phyloP scores from a whole-genome alignment of 1,139 yeast species.

The Meyerozyma smithsonii region DNA sequence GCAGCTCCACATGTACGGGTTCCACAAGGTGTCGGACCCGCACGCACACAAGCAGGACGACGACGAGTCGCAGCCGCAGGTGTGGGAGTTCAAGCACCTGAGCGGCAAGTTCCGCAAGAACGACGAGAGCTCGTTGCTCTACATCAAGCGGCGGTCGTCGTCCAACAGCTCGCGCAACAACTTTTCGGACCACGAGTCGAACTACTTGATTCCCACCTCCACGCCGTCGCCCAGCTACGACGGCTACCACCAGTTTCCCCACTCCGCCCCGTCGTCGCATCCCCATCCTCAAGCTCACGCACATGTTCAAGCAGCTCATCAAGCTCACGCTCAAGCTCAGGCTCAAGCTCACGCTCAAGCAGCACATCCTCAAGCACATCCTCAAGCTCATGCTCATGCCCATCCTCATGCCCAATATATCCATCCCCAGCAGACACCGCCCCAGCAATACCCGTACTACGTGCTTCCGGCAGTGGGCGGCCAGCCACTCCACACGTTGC shows the following conservation, averaged over 20 bases:
- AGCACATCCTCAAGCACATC: slow-evolving; percentile 2
- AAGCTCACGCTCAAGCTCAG: slow-evolving; percentile 1
- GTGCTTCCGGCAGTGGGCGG: neutral
- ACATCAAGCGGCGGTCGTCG: slow-evolving; percentile 62
- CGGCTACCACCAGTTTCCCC: slow-evolving; percentile 4
- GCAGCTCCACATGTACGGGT: slow-evolving; percentile 47
- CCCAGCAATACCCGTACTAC: slow-evolving; percentile 4
- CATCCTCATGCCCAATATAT: no score
- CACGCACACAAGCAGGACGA: slow-evolving; percentile 13
- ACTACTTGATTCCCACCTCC: slow-evolving; percentile 8
- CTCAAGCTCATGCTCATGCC: slow-evolving; percentile 3
- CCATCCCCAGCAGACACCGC: no score
- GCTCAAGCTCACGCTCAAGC: slow-evolving; percentile 4
- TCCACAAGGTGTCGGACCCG: slow-evolving; percentile 50
- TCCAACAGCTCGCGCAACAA: slow-evolving; percentile 22
- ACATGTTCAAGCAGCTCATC: neutral
- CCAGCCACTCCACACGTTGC: neutral
- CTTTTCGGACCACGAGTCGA: slow-evolving; percentile 8
- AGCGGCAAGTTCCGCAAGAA: slow-evolving; percentile 74
- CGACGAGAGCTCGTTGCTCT: slow-evolving; percentile 59
- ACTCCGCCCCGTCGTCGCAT: slow-evolving; percentile 4
- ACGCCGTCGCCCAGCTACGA: slow-evolving; percentile 11
- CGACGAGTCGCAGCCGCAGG: slow-evolving; percentile 23
- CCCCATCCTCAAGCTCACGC: slow-evolving; percentile 4
- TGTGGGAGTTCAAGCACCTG: slow-evolving; percentile 90